A percentile compares a stretch with the other conserved stretches of the same genome.
These are phyloP conservation scores for Myxozyma geophila DNA, from an alignment of 805 yeast genomes.

Conservation along the genomic window DNA sequence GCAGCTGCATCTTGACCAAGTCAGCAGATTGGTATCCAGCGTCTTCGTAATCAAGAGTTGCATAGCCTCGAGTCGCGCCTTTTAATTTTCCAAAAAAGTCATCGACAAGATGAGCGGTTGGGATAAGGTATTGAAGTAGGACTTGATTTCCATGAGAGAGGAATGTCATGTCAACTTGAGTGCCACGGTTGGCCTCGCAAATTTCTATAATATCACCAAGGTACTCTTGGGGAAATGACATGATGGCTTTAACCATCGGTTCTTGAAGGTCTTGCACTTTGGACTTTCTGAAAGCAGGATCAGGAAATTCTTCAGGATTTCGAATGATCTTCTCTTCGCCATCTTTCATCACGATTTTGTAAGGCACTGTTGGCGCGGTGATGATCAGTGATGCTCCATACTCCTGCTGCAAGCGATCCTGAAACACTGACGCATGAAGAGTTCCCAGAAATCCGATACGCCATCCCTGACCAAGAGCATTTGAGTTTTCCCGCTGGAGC, in stretches of 20 bases:
- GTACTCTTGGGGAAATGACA: slow-evolving; percentile 89
- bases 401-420: slow-evolving; percentile 88
- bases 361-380: slow-evolving; percentile 96
- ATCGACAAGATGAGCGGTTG: slow-evolving; percentile 88
- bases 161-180: slow-evolving; percentile 77
- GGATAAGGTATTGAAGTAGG: slow-evolving; percentile 74
- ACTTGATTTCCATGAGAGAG: slow-evolving; percentile 76
- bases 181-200: slow-evolving; percentile 83
- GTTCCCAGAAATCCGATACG: slow-evolving; percentile 94
- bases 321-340: slow-evolving; percentile 70
- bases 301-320: slow-evolving; percentile 94
- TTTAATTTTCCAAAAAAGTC: slow-evolving; percentile 94
- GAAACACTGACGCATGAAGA: slow-evolving; percentile 91
- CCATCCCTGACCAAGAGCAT: slow-evolving; percentile 98
- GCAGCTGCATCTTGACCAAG: slow-evolving; percentile 81
- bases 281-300: slow-evolving; percentile 48
- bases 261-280: slow-evolving; percentile 64
- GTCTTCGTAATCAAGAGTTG: slow-evolving; percentile 93
- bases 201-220: slow-evolving; percentile 84
- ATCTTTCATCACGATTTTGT: slow-evolving; percentile 68
- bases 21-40: slow-evolving; percentile 82
- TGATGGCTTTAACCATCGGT: slow-evolving; percentile 87
- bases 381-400: slow-evolving; percentile 90
- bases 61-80: slow-evolving; percentile 89
- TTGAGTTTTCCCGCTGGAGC: slow-evolving; percentile 85